Evolutionary conservation across 257 asterid genomes (phyloP).

Genomic region (Nicotiana sylvestris): DNA sequence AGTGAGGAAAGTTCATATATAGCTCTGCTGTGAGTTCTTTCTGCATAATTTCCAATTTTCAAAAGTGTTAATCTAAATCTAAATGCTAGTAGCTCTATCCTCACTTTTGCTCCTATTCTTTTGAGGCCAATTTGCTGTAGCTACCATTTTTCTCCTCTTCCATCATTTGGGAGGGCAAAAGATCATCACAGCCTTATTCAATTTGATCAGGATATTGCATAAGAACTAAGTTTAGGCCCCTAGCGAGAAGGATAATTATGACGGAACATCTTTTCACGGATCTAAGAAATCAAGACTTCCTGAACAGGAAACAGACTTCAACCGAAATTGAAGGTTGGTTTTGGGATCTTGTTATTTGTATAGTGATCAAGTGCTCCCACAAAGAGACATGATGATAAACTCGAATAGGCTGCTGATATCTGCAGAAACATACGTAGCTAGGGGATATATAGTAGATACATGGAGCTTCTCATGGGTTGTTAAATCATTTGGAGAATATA

Average conservation of each 20-base stretch:
- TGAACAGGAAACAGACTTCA: not conserved
- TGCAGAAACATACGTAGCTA: too few species aligned
- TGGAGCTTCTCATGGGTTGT: not conserved
- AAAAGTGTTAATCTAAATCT: not conserved
- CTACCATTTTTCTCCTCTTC: not conserved
- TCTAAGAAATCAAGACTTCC: not conserved
- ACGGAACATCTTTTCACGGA: too few species aligned
- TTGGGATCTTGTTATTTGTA: too few species aligned
- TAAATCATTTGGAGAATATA: not conserved
- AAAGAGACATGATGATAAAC: not conserved
- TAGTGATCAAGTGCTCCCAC: not conserved
- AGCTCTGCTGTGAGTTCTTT: not conserved
- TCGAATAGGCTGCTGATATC: too few species aligned
- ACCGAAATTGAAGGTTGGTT: not conserved
- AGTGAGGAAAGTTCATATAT: not conserved
- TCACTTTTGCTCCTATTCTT: not conserved
- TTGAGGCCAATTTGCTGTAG: not conserved
- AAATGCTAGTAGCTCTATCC: not conserved
- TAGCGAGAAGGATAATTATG: too few species aligned
- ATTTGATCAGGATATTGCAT: not conserved
- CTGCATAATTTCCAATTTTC: not conserved
- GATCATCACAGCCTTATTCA: not conserved
- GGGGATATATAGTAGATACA: not conserved
- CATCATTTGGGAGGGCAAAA: not conserved
- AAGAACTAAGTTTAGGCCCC: not conserved